Conservation (phyloP, 306 rosid species). For the Crataegus laevigata region DNA sequence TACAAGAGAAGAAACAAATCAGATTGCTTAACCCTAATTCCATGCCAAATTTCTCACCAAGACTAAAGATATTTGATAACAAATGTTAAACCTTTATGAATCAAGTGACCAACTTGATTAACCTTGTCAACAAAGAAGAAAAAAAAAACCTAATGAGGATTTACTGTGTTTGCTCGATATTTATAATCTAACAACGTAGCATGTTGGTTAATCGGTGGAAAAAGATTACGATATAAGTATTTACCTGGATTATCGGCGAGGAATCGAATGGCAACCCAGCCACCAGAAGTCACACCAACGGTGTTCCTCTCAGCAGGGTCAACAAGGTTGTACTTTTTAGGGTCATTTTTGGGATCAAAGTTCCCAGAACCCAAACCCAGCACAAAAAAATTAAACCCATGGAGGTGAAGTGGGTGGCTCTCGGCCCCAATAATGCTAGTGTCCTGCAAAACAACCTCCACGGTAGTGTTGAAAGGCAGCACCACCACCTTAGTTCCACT, state of each 20-base stretch:
- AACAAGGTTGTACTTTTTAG: slow-evolving; percentile 44
- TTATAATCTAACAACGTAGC: background rate
- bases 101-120: background rate
- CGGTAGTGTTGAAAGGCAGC: slow-evolving; percentile 46
- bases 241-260: slow-evolving; percentile 63
- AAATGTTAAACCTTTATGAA: background rate
- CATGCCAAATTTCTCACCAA: background rate
- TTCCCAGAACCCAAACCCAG: slow-evolving; percentile 62
- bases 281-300: slow-evolving; percentile 59
- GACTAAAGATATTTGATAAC: background rate
- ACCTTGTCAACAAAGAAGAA: background rate
- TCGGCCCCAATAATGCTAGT: slow-evolving; percentile 62
- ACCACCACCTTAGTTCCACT: slow-evolving; percentile 50
- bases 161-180: background rate
- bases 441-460: slow-evolving; percentile 62
- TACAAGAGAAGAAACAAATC: background rate
- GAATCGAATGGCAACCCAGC: slow-evolving; percentile 69
- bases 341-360: slow-evolving; percentile 56
- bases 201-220: too few relatives aligned
- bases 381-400: slow-evolving; percentile 69
- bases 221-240: background rate
- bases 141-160: background rate
- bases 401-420: slow-evolving; percentile 80
- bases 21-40: background rate
- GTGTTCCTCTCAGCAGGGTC: slow-evolving; percentile 78